Evolutionary conservation across 768 basidiomycete genomes (phyloP).

Genomic region (Lepiota venenata): DNA sequence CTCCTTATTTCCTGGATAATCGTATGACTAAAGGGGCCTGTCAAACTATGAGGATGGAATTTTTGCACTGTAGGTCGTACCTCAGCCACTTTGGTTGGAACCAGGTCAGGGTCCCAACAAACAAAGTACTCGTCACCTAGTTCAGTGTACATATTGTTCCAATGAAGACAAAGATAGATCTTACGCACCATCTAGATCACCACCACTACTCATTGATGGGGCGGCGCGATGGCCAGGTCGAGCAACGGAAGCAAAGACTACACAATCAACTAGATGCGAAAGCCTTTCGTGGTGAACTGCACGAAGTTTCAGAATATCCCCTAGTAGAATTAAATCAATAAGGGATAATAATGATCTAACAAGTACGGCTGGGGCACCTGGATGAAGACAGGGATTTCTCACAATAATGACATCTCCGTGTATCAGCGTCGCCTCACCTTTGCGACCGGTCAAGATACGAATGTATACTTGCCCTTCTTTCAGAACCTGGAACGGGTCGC

Average conservation of each 20-base stretch:
- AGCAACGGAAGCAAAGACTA: conserved; percentile 62
- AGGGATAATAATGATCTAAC: background rate
- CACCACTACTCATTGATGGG: conserved; percentile 69
- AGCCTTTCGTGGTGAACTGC: conserved; percentile 50
- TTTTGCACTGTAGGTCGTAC: conserved; percentile 24
- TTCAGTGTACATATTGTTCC: too few species aligned
- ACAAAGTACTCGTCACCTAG: conserved; percentile 66
- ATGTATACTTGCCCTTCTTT: conserved; percentile 65
- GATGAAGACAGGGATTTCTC: conserved; percentile 67
- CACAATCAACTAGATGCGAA: conserved; percentile 59
- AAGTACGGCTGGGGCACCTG: conserved; percentile 33
- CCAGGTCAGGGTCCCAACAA: conserved; percentile 64
- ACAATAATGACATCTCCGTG: conserved; percentile 63
- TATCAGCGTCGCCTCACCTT: conserved; percentile 52
- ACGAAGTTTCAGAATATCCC: conserved; percentile 62
- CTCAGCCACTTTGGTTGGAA: conserved; percentile 52
- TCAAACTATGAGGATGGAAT: background rate
- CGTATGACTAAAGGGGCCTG: conserved; percentile 47
- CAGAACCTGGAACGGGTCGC: conserved; percentile 61
- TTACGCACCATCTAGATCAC: conserved; percentile 52
- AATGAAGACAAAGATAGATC: background rate
- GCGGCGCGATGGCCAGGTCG: conserved; percentile 56
- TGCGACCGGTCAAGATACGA: conserved; percentile 47
- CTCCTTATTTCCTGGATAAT: conserved; percentile 64
- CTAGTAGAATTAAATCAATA: conserved; percentile 21